Evolutionary conservation across 352 stramenopile genomes (phyloP).

Genomic region (Phytophthora tubulina): DNA sequence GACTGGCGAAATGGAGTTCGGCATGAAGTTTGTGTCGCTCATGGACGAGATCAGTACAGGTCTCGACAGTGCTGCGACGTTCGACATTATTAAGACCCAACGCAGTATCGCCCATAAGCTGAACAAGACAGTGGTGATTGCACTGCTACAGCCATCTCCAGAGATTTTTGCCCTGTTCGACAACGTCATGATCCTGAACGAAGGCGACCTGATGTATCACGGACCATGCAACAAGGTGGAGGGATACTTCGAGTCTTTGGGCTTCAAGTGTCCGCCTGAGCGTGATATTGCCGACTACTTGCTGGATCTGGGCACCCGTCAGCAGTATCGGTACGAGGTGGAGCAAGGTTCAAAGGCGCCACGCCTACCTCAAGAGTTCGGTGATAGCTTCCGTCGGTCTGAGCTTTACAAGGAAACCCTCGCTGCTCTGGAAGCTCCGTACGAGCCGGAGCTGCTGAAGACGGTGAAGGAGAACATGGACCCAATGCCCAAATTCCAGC

Average conservation of each 20-base stretch:
- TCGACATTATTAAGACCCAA: constrained; percentile 37
- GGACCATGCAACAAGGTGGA: constrained; percentile 32
- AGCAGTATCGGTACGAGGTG: constrained; percentile 35
- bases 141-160: constrained; percentile 86
- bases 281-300: constrained; percentile 45
- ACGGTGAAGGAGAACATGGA: constrained; percentile 35
- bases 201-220: constrained; percentile 85
- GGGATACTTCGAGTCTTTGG: constrained; percentile 47
- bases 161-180: constrained; percentile 91
- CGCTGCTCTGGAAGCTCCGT: constrained; percentile 11
- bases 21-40: constrained; percentile 74
- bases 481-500: constrained; percentile 43
- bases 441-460: constrained; percentile 17
- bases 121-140: constrained; percentile 57
- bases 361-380: constrained; percentile 44
- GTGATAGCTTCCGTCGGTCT: constrained; percentile 35
- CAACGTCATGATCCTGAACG: constrained; percentile 61
- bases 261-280: constrained; percentile 31
- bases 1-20: constrained; percentile 87
- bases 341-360: background rate
- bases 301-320: constrained; percentile 38
- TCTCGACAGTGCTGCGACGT: constrained; percentile 55
- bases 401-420: constrained; percentile 25
- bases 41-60: constrained; percentile 84
- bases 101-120: constrained; percentile 31